A percentile compares a stretch with the other conserved stretches of the same genome.
Evolutionary conservation across 305 asterid species (phyloP).

Genomic region (Caryopteris hybrid): DNA sequence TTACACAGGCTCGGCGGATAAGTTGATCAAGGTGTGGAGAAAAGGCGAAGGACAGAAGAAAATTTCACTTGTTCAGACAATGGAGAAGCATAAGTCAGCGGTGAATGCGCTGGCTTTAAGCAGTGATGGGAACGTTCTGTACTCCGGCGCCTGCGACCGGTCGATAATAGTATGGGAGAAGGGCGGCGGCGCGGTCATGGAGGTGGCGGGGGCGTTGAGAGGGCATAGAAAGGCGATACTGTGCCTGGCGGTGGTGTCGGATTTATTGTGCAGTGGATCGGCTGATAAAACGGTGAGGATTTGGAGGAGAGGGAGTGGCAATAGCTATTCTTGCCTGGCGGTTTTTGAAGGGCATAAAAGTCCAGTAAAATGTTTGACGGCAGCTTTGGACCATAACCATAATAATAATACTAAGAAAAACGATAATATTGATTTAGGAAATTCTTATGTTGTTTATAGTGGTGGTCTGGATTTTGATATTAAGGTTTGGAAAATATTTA

Average conservation of each 20-base stretch:
- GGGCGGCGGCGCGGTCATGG: conserved; percentile 32
- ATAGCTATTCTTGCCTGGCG: conserved; percentile 54
- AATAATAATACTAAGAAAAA: background rate
- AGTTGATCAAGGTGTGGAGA: conserved; percentile 59
- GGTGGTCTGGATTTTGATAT: conserved; percentile 78
- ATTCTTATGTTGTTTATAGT: conserved; percentile 52
- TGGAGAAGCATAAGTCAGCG: conserved; percentile 68
- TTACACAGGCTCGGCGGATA: conserved; percentile 81
- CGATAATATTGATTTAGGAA: conserved; percentile 15
- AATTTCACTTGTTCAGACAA: conserved; percentile 33
- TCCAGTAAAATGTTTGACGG: conserved; percentile 80
- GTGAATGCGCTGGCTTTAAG: conserved; percentile 75
- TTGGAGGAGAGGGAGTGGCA: conserved; percentile 66
- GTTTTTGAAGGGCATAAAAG: conserved; percentile 67
- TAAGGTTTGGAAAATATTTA: conserved; percentile 57
- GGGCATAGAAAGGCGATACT: conserved; percentile 71
- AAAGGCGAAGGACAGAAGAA: conserved; percentile 27
- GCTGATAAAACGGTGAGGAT: conserved; percentile 69
- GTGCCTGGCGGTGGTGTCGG: conserved; percentile 53
- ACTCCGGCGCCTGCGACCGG: conserved; percentile 86
- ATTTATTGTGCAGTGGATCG: conserved; percentile 73
- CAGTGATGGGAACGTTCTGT: conserved; percentile 47
- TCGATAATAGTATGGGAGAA: conserved; percentile 70
- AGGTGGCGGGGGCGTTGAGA: conserved; percentile 65
- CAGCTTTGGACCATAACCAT: conserved; percentile 21